Evolutionary conservation across 75 land plant genomes (phyloP), one percentile per base, ranked within the genome.

Genomic region (Cunninghamia lanceolata): DNA sequence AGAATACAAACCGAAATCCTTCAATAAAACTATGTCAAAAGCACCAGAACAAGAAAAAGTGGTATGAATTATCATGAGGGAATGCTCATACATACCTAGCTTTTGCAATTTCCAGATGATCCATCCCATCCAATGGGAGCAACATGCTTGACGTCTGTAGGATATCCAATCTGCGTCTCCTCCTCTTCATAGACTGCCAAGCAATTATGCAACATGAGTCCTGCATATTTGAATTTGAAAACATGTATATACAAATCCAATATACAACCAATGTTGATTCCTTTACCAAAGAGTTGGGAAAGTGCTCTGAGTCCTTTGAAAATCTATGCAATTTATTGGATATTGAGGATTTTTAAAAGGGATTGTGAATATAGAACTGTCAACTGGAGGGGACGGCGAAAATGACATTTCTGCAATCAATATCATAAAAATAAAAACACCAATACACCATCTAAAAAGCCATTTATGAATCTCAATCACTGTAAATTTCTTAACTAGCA

Each of bases 121-220:
- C 93, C 93, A 88, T 95, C 96, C 94, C 93, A 95, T 11, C 96
- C 96, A 36, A 95, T 93, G 53, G n/a, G n/a, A n/a, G n/a, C n/a
- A n/a, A n/a, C n/a, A n/a, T n/a, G n/a, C n/a, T n/a, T n/a, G n/a
- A n/a, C n/a, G n/a, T n/a, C n/a, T n/a, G n/a, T n/a, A n/a, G n/a
- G n/a, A n/a, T n/a, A n/a, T n/a, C n/a, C n/a, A 84, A 95, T 95
- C 84, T 92, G 89, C 89, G 93, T 92, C n/a, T n/a, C n/a, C 83
- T 93, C 94, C 32, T 89, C 84, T 53, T 91, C 90, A 5, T 87
- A 88, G 32, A 89, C 85, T n/a, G n/a, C n/a, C n/a, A n/a, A n/a
- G n/a, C n/a, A n/a, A n/a, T n/a, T n/a, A n/a, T n/a, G n/a, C n/a
- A n/a, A n/a, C n/a, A n/a, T n/a, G n/a, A n/a, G n/a, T n/a, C n/a